Conservation (phyloP, 257 asterid genomes). For the Solanum acaule region DNA sequence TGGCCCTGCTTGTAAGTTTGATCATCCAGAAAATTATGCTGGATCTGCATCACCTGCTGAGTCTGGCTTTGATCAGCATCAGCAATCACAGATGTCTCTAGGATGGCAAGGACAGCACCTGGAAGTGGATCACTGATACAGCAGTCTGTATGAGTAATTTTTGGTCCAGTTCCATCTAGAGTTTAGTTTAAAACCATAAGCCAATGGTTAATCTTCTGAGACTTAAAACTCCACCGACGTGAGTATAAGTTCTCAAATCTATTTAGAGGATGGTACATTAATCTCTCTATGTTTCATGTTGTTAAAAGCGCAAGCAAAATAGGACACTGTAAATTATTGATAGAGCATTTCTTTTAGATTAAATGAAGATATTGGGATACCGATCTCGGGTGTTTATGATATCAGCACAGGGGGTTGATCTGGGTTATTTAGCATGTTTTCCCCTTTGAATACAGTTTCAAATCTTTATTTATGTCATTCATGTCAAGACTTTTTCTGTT, state of each 20-base stretch:
- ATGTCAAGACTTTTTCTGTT: neutral
- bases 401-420: neutral
- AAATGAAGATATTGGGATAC: neutral
- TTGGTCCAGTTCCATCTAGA: neutral
- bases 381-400: neutral
- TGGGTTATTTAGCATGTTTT: neutral
- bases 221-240: neutral
- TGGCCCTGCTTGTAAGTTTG: conserved; percentile 81
- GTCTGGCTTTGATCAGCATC: conserved; percentile 20
- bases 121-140: conserved; percentile 30
- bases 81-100: conserved; percentile 16
- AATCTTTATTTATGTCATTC: neutral
- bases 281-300: neutral
- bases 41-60: neutral
- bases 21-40: conserved; percentile 60
- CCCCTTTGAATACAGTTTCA: neutral
- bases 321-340: conserved; percentile 11
- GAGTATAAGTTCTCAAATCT: neutral
- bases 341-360: neutral
- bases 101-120: conserved; percentile 24
- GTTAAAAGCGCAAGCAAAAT: conserved; percentile 11
- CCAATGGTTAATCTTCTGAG: neutral
- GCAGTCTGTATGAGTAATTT: neutral
- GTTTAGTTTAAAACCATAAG: neutral
- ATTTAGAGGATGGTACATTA: neutral